Evolutionary conservation across 169 alveolate genomes (phyloP), one percentile per base, ranked within the genome.

Genomic region (Eimeria maxima): DNA sequence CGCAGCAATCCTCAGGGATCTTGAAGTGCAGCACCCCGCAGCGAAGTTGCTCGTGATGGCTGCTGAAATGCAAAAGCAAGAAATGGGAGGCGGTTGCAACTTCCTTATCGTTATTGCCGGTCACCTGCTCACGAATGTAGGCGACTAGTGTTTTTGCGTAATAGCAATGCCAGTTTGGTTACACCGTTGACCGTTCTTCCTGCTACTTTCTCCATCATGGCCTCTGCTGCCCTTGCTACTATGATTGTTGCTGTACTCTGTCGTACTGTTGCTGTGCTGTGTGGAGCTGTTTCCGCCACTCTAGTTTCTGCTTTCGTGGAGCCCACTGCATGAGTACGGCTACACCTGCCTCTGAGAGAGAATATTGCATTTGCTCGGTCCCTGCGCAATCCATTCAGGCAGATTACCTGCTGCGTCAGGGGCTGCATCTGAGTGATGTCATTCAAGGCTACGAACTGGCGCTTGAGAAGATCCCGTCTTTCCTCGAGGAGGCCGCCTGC

Each of bases 11-110:
- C 98, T 99, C 84, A 97, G 98, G 91, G 99, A 99, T 95, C 96
- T 99, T 63, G 99, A 99, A 93, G 99, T 99, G 63, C 99, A 99
- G 97, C 99, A 99, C 97, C 99, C 99, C 50, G 99, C 99, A 50
- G 99, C 99, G 27, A 99, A 99, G 97, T 98, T 99, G 97, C 96
- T 99, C 65, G 99, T 99, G 63, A 98, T 98, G 98, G 99, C 99
- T n/a, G 99, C 99, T 38, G 98, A 99, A 42, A 90, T 96, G 96
- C 97, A 96, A 95, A 99, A 99, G 90, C 97, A 96, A 80, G 99
- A 99, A 97, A 98, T 98, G 90, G 99, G 99, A 8, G 99, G 99
- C 96, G 99, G 99, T 88, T 99, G 99, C 67, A 99, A 99, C 98
- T 98, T 99, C 20, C 99, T 99, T 71, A 98, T 99, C 95, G 98